A percentile compares a stretch with the other conserved stretches of the same genome.
phyloP scores from a whole-genome alignment of 176 grass and related monocot genomes.

The Dactylis glomerata region DNA sequence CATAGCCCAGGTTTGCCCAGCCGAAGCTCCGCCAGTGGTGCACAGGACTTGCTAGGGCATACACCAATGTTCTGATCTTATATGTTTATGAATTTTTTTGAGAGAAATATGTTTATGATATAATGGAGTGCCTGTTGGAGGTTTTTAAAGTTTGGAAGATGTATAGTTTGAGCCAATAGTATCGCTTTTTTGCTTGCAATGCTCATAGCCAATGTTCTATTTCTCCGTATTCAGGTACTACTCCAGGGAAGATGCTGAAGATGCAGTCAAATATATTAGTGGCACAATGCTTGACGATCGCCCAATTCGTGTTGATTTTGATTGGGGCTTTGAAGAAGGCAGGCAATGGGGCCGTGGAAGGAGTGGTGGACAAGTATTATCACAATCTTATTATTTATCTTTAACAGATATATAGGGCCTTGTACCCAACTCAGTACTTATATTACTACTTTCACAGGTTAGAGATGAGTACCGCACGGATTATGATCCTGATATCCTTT shows the following conservation, averaged over 20 bases:
- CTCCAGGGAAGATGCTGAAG: conserved; percentile 94
- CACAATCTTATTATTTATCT: conserved; percentile 18
- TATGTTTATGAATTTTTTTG: no score
- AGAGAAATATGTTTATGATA: not conserved
- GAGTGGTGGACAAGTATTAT: conserved; percentile 86
- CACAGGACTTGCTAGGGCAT: conserved; percentile 9
- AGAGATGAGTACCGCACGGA: conserved; percentile 98
- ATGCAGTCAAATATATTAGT: conserved; percentile 96
- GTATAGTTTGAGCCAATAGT: not conserved
- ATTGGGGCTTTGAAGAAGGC: conserved; percentile 68
- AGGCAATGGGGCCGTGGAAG: conserved; percentile 91
- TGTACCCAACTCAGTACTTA: conserved; percentile 26
- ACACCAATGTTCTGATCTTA: not conserved
- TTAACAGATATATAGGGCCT: not conserved
- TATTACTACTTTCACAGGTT: conserved; percentile 45
- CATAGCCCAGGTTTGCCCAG: no score
- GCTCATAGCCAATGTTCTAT: not conserved
- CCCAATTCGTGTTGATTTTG: conserved; percentile 79
- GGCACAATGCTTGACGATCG: conserved; percentile 98
- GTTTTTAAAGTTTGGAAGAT: conserved; percentile 7
- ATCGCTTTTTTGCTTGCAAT: not conserved
- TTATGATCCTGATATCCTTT: conserved; percentile 93
- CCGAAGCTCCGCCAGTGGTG: no score
- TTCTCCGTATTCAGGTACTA: conserved; percentile 61
- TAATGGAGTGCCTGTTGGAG: not conserved